These are phyloP conservation scores for Balansia obtecta DNA, from an alignment of 2,329 filamentous ascomycete genomes.

Conservation along the genomic window DNA sequence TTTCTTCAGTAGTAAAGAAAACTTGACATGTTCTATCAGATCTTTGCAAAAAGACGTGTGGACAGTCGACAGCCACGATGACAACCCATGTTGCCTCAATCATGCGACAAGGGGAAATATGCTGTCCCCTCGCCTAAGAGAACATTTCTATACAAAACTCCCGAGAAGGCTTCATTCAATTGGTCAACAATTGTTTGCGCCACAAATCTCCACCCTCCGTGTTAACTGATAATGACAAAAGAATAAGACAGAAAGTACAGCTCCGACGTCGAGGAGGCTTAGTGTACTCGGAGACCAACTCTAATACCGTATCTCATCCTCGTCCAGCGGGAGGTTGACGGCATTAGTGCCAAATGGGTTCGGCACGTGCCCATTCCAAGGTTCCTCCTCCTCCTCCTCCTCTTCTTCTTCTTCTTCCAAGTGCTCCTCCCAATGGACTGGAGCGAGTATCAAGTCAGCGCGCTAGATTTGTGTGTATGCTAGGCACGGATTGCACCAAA, in stretches of 20 bases:
- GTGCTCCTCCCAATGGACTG: constrained; percentile 23
- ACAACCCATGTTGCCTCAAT: too few relatives aligned
- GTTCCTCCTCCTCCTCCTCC: constrained; percentile 14
- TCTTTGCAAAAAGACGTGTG: too few relatives aligned
- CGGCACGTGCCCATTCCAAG: constrained; percentile 8
- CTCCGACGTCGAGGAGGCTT: background rate
- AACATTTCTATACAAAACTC: background rate
- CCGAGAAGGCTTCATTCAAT: background rate
- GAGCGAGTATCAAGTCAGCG: background rate
- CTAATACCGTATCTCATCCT: constrained; percentile 17
- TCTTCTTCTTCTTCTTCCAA: constrained; percentile 14
- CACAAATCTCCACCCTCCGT: background rate
- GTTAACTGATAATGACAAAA: background rate
- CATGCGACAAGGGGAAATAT: background rate
- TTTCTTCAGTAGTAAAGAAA: too few relatives aligned
- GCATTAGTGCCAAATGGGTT: constrained; percentile 6
- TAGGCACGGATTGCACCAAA: constrained; percentile 11
- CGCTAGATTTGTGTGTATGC: too few relatives aligned
- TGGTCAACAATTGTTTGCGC: background rate
- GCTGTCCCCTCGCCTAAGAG: background rate
- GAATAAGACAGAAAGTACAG: background rate
- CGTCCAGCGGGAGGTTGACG: constrained; percentile 12
- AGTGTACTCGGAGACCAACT: background rate
- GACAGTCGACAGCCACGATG: background rate
- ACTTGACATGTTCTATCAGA: too few relatives aligned